phyloP scores from a whole-genome alignment of 139 green algal species.

The Chlorella ohadii region DNA sequence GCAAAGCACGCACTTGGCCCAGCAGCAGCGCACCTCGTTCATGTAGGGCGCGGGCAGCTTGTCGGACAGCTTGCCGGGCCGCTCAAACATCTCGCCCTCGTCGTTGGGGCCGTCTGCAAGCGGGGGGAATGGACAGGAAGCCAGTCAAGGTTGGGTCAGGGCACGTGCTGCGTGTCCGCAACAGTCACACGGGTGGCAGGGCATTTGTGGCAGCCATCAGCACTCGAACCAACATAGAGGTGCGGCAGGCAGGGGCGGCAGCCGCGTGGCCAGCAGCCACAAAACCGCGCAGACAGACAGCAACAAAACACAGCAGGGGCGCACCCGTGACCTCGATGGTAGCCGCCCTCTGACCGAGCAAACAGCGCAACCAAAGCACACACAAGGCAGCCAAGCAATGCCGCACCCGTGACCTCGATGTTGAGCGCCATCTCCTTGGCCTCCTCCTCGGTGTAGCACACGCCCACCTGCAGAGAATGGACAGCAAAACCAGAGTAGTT shows the following conservation, averaged over 20 bases:
- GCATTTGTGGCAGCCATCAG: too few relatives aligned
- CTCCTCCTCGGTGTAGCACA: slow-evolving; percentile 98
- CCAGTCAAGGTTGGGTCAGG: too few relatives aligned
- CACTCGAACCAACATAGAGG: too few relatives aligned
- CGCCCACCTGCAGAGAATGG: slow-evolving; percentile 65
- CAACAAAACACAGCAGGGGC: too few relatives aligned
- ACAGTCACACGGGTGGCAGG: too few relatives aligned
- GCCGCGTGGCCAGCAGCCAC: too few relatives aligned
- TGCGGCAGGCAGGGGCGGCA: too few relatives aligned
- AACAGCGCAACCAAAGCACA: background rate
- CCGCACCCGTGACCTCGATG: slow-evolving; percentile 76
- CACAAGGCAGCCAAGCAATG: too few relatives aligned
- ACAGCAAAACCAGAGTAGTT: too few relatives aligned
- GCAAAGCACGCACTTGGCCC: background rate
- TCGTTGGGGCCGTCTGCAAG: slow-evolving; percentile 95
- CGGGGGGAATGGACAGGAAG: too few relatives aligned
- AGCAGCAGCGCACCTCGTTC: slow-evolving; percentile 72
- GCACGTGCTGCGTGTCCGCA: too few relatives aligned
- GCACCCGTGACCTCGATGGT: slow-evolving; percentile 85
- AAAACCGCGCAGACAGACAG: too few relatives aligned
- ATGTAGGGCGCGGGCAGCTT: slow-evolving; percentile 90
- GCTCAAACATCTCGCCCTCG: slow-evolving; percentile 97
- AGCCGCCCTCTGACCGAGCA: slow-evolving; percentile 77
- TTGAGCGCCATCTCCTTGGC: slow-evolving; percentile 94
- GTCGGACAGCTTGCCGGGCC: slow-evolving; percentile 92